Conservation (phyloP, 805 yeast species). For the Nematodospora valgi region DNA sequence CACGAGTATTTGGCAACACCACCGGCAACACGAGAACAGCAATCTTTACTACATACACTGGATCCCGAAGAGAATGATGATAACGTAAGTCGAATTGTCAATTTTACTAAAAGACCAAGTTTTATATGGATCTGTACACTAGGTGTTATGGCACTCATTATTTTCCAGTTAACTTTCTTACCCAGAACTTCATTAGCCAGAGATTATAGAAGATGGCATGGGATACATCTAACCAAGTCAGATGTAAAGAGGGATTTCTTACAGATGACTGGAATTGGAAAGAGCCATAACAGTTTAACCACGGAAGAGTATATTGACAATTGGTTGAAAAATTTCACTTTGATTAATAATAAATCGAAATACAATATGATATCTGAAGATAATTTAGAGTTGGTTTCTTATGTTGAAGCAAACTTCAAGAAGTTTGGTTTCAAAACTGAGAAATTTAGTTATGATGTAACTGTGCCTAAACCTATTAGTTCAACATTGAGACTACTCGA, state of each 20-base stretch:
- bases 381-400: conserved; percentile 21
- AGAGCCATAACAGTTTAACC: conserved; percentile 13
- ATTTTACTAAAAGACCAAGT: conserved; percentile 17
- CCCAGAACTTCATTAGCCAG: conserved; percentile 83
- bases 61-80: conserved; percentile 5
- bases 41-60: not conserved
- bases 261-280: conserved; percentile 25
- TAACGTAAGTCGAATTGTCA: conserved; percentile 5
- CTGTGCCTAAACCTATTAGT: conserved; percentile 18
- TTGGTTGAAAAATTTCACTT: conserved; percentile 28
- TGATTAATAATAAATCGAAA: conserved; percentile 17
- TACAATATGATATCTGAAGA: conserved; percentile 23
- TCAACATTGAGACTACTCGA: conserved; percentile 26
- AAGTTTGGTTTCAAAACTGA: conserved; percentile 24
- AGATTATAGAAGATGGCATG: conserved; percentile 75
- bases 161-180: conserved; percentile 66
- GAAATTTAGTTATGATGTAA: conserved; percentile 13
- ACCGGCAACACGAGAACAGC: conserved; percentile 1
- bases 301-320: conserved; percentile 24
- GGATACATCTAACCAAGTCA: conserved; percentile 57
- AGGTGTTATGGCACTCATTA: conserved; percentile 49
- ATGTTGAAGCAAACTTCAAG: conserved; percentile 24
- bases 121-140: conserved; percentile 26
- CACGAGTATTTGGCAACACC: conserved; percentile 6
- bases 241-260: conserved; percentile 68